Evolutionary conservation across 139 green algal species (phyloP).

Genomic region (Protoeuglena noctilucae): DNA sequence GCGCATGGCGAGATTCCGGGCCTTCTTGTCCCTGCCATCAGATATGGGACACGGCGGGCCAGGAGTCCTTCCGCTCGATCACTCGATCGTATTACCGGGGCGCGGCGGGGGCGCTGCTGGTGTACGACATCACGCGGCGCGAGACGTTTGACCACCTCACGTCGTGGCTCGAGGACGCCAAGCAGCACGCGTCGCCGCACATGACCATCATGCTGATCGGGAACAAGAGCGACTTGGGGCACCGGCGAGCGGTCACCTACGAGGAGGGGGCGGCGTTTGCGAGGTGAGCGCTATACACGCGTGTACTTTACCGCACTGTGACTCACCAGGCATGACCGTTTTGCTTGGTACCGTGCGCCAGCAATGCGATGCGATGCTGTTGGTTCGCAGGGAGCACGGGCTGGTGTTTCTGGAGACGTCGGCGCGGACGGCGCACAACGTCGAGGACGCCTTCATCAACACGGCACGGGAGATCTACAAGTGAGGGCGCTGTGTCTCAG

Average conservation of each 20-base stretch:
- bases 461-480: slow-evolving; percentile 91
- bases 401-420: slow-evolving; percentile 98
- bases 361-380: too few relatives aligned
- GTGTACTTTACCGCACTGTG: too few relatives aligned
- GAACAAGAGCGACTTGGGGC: slow-evolving; percentile 93
- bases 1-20: too few relatives aligned
- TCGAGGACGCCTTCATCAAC: slow-evolving; percentile 99
- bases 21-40: too few relatives aligned
- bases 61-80: slow-evolving; percentile 96
- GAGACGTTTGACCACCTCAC: slow-evolving; percentile 97
- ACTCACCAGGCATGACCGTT: too few relatives aligned
- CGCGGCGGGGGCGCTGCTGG: slow-evolving; percentile 91
- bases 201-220: slow-evolving; percentile 99
- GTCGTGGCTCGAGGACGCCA: slow-evolving; percentile 93
- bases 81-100: slow-evolving; percentile 96
- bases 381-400: slow-evolving; percentile 93
- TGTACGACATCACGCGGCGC: slow-evolving; percentile 94
- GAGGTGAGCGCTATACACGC: too few relatives aligned
- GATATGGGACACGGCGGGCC: slow-evolving; percentile 90
- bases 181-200: slow-evolving; percentile 96
- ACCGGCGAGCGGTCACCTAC: slow-evolving; percentile 75
- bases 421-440: slow-evolving; percentile 93
- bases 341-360: too few relatives aligned
- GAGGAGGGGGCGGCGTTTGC: slow-evolving; percentile 98
- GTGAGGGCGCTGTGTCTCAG: too few relatives aligned